Percentiles rank a stretch among this genome's conserved stretches.
phyloP scores from a whole-genome alignment of 139 green algal genomes.

The Coelastrella sp. region DNA sequence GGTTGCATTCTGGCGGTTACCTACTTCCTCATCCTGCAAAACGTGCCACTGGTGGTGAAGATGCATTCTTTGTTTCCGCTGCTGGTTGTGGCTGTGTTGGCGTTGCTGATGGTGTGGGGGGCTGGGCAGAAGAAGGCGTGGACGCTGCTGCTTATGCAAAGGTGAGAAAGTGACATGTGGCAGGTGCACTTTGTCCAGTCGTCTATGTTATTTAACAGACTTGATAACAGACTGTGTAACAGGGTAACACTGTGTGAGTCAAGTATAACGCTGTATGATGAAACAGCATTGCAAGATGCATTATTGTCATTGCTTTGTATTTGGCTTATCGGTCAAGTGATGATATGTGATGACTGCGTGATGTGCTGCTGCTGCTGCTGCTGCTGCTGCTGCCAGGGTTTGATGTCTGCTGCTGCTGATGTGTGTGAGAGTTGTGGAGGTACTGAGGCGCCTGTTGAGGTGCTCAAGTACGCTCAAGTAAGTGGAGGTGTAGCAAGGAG shows the following conservation, averaged over 20 bases:
- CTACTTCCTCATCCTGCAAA: constrained; percentile 28
- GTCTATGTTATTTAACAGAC: no score
- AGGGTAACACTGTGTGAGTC: no score
- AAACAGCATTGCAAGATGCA: no score
- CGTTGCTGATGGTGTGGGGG: constrained; percentile 92
- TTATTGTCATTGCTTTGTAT: no score
- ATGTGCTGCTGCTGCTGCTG: background rate
- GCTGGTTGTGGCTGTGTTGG: constrained; percentile 65
- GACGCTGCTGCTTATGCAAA: constrained; percentile 80
- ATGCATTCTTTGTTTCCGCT: constrained; percentile 79
- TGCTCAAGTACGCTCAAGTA: background rate
- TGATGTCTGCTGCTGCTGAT: constrained; percentile 30
- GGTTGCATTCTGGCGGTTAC: background rate
- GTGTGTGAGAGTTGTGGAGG: constrained; percentile 2
- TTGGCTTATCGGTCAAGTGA: no score
- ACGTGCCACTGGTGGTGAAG: constrained; percentile 77
- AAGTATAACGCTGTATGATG: no score
- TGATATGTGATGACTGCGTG: background rate
- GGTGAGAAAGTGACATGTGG: background rate
- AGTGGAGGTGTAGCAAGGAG: background rate
- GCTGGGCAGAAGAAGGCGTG: constrained; percentile 82
- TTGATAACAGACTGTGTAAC: no score
- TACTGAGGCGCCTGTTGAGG: background rate
- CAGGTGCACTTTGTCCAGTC: no score
- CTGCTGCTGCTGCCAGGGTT: background rate